Conservation (phyloP, 2,329 filamentous ascomycete genomes). For the Xylaria sp. region DNA sequence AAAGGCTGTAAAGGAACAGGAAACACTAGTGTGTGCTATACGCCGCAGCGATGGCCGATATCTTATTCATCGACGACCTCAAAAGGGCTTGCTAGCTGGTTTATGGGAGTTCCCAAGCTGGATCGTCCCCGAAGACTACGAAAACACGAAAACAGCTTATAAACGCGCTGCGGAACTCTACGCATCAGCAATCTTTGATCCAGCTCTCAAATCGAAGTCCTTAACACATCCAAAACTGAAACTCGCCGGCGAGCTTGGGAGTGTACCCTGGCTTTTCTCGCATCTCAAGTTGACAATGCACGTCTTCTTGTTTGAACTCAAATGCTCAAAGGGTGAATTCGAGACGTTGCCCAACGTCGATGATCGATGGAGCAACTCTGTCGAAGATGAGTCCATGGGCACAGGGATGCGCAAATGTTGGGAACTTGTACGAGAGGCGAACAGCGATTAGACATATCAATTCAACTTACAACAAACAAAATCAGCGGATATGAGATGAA, state of each 20-base stretch:
- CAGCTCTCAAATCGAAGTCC: conserved; percentile 19
- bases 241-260: conserved; percentile 59
- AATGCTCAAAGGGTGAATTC: conserved; percentile 32
- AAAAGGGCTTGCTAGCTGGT: conserved; percentile 65
- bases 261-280: conserved; percentile 67
- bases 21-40: conserved; percentile 65
- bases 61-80: conserved; percentile 62
- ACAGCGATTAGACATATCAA: conserved; percentile 20
- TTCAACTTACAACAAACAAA: background rate
- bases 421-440: conserved; percentile 54
- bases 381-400: conserved; percentile 66
- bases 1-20: conserved; percentile 63
- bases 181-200: conserved; percentile 47
- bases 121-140: conserved; percentile 48
- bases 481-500: background rate
- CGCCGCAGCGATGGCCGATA: conserved; percentile 57
- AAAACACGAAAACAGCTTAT: conserved; percentile 49
- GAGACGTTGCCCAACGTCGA: conserved; percentile 18
- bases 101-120: conserved; percentile 68
- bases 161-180: conserved; percentile 53
- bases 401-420: conserved; percentile 70
- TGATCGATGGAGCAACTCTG: conserved; percentile 53
- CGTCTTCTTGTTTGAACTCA: conserved; percentile 62
- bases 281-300: conserved; percentile 69
- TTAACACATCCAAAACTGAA: conserved; percentile 39